Evolutionary conservation across 306 rosid genomes (phyloP), one percentile per base, ranked within the genome.

Genomic region (Lagenaria siceraria): DNA sequence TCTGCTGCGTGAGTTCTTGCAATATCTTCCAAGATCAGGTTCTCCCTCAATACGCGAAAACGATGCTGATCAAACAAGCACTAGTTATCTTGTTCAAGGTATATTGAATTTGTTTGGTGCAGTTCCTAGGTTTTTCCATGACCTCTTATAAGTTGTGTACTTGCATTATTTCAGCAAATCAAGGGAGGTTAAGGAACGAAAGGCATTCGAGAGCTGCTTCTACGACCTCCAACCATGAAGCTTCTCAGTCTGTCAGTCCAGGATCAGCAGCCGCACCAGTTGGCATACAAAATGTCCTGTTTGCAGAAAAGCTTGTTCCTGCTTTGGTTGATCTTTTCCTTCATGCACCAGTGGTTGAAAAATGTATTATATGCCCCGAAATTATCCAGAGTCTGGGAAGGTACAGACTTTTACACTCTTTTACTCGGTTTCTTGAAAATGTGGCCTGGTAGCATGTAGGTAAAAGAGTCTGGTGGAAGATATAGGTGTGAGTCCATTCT

Each of bases 241-340:
- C 80, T 70, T 78, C 48, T 79, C 52, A 62, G 64, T 85, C 97
- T 78, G 83, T 85, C 22, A 83, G 80, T 82, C 83, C 91, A 79
- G 85, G 81, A 42, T 81, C 88, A 86, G 70, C 85, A 80, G 85
- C 81, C 63, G 55, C 75, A 80, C 81, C 79, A 77, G 76, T 86
- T 27, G 84, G 79, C 85, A 72, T 83, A 81, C 96, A 92, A 15
- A 89, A 87, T 81, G 90, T 83, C 80, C 75, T 89, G 66, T 92
- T 95, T 83, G 91, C 92, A 15, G 96, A 92, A 81, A 95, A 90
- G 88, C 96, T 95, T 66, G 90, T 95, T 81, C 98, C 97, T 25
- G 78, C 89, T 78, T 79, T 92, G 81, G 90, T 92, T 9, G 95
- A 88, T 80, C 98, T 95, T 86, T 92, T 95, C 76, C 84, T 95